phyloP scores from a whole-genome alignment of 2,329 filamentous ascomycete species.

The Trichoderma semiorbis region DNA sequence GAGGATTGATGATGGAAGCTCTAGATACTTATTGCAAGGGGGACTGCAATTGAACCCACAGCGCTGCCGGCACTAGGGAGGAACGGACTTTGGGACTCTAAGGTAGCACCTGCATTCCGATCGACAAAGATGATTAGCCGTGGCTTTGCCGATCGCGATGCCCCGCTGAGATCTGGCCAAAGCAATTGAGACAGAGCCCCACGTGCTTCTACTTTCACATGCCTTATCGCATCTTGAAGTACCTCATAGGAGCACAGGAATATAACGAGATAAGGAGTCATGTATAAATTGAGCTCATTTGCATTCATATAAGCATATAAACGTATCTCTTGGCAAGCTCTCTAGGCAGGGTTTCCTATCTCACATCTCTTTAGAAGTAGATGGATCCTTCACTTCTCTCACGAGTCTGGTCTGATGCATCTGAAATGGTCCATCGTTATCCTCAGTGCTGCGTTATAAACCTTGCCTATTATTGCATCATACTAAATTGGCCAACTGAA shows the following conservation, averaged over 20 bases:
- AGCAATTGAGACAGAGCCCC: not conserved
- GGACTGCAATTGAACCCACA: not conserved
- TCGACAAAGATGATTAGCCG: not conserved
- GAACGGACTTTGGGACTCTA: not conserved
- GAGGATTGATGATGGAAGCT: not conserved
- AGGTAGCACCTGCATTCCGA: not conserved
- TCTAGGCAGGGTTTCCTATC: not conserved
- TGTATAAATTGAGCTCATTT: not conserved
- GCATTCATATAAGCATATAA: not conserved
- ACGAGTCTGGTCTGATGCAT: not conserved
- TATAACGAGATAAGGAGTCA: not conserved
- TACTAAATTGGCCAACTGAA: not conserved
- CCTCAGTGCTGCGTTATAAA: not conserved
- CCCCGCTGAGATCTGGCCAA: not conserved
- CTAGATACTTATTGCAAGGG: not conserved
- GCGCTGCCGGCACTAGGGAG: not conserved
- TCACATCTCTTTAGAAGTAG: not conserved
- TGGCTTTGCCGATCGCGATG: not conserved
- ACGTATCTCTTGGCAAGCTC: not conserved
- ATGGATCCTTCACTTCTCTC: not conserved
- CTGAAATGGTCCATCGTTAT: not conserved
- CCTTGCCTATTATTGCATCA: not conserved
- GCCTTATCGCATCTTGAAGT: not conserved
- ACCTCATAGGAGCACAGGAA: not conserved
- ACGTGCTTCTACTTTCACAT: not conserved